Conservation (phyloP, 352 stramenopile species). For the Pythium aristosporum region DNA sequence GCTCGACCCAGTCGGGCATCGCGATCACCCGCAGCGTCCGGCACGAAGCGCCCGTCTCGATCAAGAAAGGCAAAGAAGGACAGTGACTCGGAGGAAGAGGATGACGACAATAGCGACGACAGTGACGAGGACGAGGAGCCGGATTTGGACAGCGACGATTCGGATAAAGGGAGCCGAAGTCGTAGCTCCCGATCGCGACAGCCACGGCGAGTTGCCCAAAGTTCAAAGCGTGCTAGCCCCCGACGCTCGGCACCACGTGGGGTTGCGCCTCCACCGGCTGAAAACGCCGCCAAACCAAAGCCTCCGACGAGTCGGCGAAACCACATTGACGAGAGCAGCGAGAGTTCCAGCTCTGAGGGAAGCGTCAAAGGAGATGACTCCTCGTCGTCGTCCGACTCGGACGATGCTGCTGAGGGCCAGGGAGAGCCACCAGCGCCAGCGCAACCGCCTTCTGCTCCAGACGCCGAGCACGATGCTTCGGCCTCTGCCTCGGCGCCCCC, state of each 20-base stretch:
- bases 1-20: slow-evolving; percentile 4
- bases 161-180: slow-evolving; percentile 1
- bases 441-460: neutral
- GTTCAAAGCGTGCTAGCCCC: neutral
- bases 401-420: neutral
- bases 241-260: neutral
- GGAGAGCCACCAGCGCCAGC: neutral
- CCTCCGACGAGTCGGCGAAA: slow-evolving; percentile 7
- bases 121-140: slow-evolving; percentile 24
- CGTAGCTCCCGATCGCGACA: neutral
- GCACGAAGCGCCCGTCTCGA: neutral
- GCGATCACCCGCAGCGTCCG: neutral
- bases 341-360: slow-evolving; percentile 66
- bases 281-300: neutral
- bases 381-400: slow-evolving; percentile 26
- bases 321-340: slow-evolving; percentile 42
- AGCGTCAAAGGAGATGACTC: slow-evolving; percentile 34
- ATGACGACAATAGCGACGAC: slow-evolving; percentile 16
- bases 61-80: slow-evolving; percentile 9
- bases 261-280: neutral
- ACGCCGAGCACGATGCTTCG: neutral
- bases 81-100: slow-evolving; percentile 26
- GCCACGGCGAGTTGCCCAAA: slow-evolving; percentile 5
- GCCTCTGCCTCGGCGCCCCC: slow-evolving; percentile 5
- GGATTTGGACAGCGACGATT: slow-evolving; percentile 20